Evolutionary conservation across 75 land plant species (phyloP).

Genomic region (Pinus tabuliformis): DNA sequence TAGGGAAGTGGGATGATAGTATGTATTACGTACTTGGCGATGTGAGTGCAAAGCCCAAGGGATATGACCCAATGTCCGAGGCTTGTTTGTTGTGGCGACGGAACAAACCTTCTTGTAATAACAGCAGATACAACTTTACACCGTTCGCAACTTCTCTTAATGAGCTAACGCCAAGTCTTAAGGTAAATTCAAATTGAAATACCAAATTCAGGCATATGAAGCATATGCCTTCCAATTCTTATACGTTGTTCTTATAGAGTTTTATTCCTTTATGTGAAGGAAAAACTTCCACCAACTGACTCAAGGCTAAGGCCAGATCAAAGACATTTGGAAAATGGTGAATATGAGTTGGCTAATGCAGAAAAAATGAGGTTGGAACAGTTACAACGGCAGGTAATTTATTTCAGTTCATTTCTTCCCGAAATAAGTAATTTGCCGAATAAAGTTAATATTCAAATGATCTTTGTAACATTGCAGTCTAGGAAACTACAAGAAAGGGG

Average conservation of each 20-base stretch:
- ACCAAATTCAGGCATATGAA: not conserved
- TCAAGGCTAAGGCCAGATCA: slow-evolving; percentile 97
- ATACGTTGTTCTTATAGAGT: not conserved
- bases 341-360: slow-evolving; percentile 92
- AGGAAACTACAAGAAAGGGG: slow-evolving; percentile 86
- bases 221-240: not conserved
- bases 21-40: slow-evolving; percentile 98
- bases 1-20: slow-evolving; percentile 99
- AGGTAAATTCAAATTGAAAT: slow-evolving; percentile 17
- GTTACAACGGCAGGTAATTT: slow-evolving; percentile 78
- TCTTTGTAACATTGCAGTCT: slow-evolving; percentile 44
- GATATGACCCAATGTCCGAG: slow-evolving; percentile 96
- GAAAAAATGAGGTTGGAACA: slow-evolving; percentile 95
- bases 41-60: slow-evolving; percentile 77
- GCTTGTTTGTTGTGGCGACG: slow-evolving; percentile 87
- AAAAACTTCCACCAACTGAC: slow-evolving; percentile 94
- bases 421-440: not conserved
- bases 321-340: slow-evolving; percentile 94
- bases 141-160: slow-evolving; percentile 96
- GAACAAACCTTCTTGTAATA: slow-evolving; percentile 38
- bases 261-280: slow-evolving; percentile 21
- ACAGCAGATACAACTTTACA: slow-evolving; percentile 90
- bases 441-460: not conserved
- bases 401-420: not conserved
- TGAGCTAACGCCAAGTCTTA: slow-evolving; percentile 83